Conservation (phyloP, 345 rosid species). For the Brassica cretica region DNA sequence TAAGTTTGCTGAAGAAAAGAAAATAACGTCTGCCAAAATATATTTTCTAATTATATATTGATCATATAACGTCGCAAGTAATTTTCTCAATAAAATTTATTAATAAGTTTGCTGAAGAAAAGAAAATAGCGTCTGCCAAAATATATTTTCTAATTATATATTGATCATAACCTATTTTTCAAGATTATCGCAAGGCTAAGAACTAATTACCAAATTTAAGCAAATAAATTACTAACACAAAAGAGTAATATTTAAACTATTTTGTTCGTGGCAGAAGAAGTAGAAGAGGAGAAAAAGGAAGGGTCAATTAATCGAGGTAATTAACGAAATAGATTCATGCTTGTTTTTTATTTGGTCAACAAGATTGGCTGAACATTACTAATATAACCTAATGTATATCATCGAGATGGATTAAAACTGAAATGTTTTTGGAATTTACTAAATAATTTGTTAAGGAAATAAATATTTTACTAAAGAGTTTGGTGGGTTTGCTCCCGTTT, state of each 20-base stretch:
- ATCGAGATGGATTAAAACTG: not conserved
- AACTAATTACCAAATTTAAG: not conserved
- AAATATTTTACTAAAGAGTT: not conserved
- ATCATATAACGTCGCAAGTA: not conserved
- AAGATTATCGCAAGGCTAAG: not conserved
- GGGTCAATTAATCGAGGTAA: conserved; percentile 39
- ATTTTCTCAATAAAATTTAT: no score
- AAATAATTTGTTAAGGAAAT: not conserved
- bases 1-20: not conserved
- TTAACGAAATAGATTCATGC: not conserved
- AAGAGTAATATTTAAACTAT: not conserved
- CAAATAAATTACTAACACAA: not conserved
- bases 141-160: not conserved
- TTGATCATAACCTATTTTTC: not conserved
- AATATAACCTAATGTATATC: not conserved
- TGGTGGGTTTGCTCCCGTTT: not conserved
- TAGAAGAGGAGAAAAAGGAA: conserved; percentile 33
- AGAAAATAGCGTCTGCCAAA: not conserved
- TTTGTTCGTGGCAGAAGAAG: conserved; percentile 28
- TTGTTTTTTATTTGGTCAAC: not conserved
- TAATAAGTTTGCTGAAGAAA: not conserved
- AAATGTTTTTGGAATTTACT: not conserved
- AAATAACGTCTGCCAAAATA: not conserved
- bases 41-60: not conserved
- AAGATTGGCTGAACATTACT: not conserved